Evolutionary conservation across 2,329 filamentous ascomycete species (phyloP).

Genomic region (Phyllosticta citriasiana): DNA sequence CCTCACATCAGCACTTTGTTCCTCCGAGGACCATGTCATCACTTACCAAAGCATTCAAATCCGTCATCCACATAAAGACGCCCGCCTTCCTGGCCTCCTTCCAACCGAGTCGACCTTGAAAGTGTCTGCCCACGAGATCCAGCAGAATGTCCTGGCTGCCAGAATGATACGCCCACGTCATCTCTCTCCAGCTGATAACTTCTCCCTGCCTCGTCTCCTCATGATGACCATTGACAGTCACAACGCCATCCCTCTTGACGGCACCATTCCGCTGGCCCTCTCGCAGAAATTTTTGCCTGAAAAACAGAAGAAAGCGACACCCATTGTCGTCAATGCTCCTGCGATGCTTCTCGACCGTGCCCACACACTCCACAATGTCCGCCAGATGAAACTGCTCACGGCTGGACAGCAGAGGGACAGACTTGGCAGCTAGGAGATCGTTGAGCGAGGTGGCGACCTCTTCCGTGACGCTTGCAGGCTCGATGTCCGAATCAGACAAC

Average conservation of each 20-base stretch:
- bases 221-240: not conserved
- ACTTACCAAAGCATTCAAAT: slow-evolving; percentile 63
- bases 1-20: not conserved
- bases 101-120: slow-evolving; percentile 74
- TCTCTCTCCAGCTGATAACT: slow-evolving; percentile 60
- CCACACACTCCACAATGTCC: slow-evolving; percentile 75
- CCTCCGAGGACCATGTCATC: not conserved
- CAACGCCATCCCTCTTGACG: not conserved
- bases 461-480: slow-evolving; percentile 59
- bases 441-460: slow-evolving; percentile 59
- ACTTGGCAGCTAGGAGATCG: slow-evolving; percentile 63
- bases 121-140: slow-evolving; percentile 72
- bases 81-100: slow-evolving; percentile 75
- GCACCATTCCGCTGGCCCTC: slow-evolving; percentile 21
- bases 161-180: slow-evolving; percentile 78
- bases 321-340: slow-evolving; percentile 87
- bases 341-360: slow-evolving; percentile 74
- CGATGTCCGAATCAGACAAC: slow-evolving; percentile 41
- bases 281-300: slow-evolving; percentile 69
- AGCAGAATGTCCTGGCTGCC: slow-evolving; percentile 80
- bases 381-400: slow-evolving; percentile 79
- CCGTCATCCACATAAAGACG: slow-evolving; percentile 89
- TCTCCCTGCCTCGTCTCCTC: slow-evolving; percentile 37
- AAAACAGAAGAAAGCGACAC: slow-evolving; percentile 78
- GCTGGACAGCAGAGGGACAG: slow-evolving; percentile 70